Evolutionary conservation across 768 basidiomycete genomes (phyloP), one percentile per base, ranked within the genome.

Genomic region (Hericium coralloides): DNA sequence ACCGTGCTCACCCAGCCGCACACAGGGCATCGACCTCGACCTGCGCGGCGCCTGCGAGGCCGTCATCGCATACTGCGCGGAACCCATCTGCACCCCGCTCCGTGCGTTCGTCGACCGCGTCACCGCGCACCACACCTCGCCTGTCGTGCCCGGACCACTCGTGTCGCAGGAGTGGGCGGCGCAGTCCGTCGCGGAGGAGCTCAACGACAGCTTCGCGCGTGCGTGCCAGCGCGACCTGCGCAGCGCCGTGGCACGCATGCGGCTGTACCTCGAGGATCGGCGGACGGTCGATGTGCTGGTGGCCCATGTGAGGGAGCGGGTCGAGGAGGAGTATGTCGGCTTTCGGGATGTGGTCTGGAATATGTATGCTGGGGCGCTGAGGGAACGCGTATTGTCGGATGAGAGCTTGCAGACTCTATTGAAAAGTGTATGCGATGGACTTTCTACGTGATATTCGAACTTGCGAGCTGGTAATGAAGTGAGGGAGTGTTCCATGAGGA

Each of bases 11-110:
- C 18, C 39, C 49, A 22, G 26, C 20, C 18, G 17, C 26, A 48
- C 23, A 25, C 68, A 95, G 91, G 87, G 85, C 58, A 87, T 97
- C 62, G 95, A 98, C 70, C 78, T 85, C 50, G 88, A 87, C 31
- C 81, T 98, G 26, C 90, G 92, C 65, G 75, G 76, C 17, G 86
- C 84, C 0, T 98, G 95, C 71, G 92, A 95, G 72, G 82, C 84
- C 41, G 79, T 92, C 38, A 95, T 98, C 57, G 70, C 76, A 3
- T 70, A 79, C 14, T 85, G 84, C 59, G 76, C 84, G 8, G 71
- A 75, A 39, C 68, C 75, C 0, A 76, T 89, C 23, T 83, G 83
- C 43, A 72, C 74, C 3, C 79, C 87, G 0, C 68, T 94, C 17
- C 80, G 75, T 36, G 65, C 73, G 18, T 95, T 91, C 83, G 71